Evolutionary conservation across 2,329 filamentous ascomycete genomes (phyloP), one percentile per base, ranked within the genome.

Genomic region (Penicillium brevicompactum): DNA sequence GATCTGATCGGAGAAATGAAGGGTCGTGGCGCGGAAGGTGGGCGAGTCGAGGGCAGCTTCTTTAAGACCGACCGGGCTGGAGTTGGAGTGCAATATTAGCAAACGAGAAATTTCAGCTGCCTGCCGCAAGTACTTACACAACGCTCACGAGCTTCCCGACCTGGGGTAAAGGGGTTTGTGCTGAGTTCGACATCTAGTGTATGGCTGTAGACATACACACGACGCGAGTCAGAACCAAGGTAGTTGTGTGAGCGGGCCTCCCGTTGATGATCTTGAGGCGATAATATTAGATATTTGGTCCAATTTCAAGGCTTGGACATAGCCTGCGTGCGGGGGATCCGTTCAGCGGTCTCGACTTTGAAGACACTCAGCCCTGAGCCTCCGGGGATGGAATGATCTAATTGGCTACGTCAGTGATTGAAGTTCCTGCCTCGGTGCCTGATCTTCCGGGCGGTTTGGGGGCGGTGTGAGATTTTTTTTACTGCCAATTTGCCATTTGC

Each of bases 21-120:
- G 78, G 41, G 91, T 85, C 21, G 90, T 90, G 45, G 92, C 91
- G 62, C 94, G 91, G 74, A 97, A 97, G 34, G 92, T 95, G 24
- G 94, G 94, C 38, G 92, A 97, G 76, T 99, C 94, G 78, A 97
- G 89, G 18, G 92, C 90, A 48, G 94, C 94, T 83, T 99, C 94
- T 77, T 93, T 94, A 65, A 97, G 83, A 58, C 87, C 87, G 34
- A 97, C 92, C 43, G 94, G 91, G 54, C 84, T 87, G 62, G 1
- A 44, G n/a, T 32, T 31, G 49, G 54, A 52, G 10, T 13, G n/a
- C 18, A 42, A 11, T 5, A 41, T 69, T 49, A 68, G 61, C 16
- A 48, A 52, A 22, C 42, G 16, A 38, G 31, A 45, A 4, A 3
- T 6, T 32, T n/a, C 14, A 2, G 13, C 4, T 14, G 16, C 11